Base-by-base conservation (phyloP, 2,329 filamentous ascomycete genomes). In the Nemania diffusa region DNA sequence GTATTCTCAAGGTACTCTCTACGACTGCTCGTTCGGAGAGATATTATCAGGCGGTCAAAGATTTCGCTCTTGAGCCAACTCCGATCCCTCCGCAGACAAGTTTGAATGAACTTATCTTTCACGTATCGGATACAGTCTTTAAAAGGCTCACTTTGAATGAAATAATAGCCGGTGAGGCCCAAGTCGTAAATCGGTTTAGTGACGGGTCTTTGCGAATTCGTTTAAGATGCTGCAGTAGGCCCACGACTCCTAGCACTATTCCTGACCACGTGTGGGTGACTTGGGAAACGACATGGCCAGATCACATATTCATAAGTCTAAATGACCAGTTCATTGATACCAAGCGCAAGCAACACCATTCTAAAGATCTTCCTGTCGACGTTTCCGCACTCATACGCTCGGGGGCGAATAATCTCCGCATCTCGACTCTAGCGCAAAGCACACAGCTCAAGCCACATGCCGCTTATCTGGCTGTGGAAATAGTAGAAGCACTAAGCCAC, bases 341-440 rank as follows among this genome's bases (percentile, higher is more conserved):
- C 9, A 87, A 91, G 46, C 87, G 91, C 29, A 93, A 92, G 73
- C 78, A 87, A 0, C 90, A 96, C 68, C 87, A 94, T 74, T 90
- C 90, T 11, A 92, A 90, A 72, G 92, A 97, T 72, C 78, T 93
- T 8, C 90, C 94, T 0, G 82, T 92, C 5, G 93, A 97, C 71
- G 81, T 97, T 26, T 94, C 93, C 0, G 77, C 87, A 9, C 66
- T 80, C 22, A 71, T 97, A 5, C 76, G 74, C 8, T 71, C 79
- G 17, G 93, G 92, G 0, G 74, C 77, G 5, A 97, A 97, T 73
- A 77, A 73, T 0, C 75, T 97, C 2, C 80, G 83, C 4, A 76
- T 94, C 72, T 87, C 73, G 69, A 80, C 81, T 59, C 74, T 72
- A 27, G 44, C 48, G 11, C 59, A 61, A 17, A 67, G 61, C 68